Percentiles rank a stretch among this genome's conserved stretches.
Conservation (phyloP, 495 filamentous ascomycete genomes). For the Lasiosphaeria miniovina region DNA sequence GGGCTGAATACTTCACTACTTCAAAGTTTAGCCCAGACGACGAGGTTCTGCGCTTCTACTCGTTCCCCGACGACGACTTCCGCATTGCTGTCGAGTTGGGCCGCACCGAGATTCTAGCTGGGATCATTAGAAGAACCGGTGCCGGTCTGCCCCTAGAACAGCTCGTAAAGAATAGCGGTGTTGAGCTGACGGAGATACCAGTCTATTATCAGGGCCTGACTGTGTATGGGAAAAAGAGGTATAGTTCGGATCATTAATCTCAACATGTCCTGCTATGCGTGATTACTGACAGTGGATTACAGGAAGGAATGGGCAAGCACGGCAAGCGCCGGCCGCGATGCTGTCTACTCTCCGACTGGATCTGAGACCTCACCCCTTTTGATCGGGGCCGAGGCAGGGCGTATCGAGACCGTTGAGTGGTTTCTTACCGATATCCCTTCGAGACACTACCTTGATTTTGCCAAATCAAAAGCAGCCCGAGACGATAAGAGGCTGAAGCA, state of each 20-base stretch:
- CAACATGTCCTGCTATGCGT: neutral
- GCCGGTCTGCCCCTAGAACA: slow-evolving; percentile 63
- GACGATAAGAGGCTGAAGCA: slow-evolving; percentile 55
- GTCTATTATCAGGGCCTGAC: slow-evolving; percentile 61
- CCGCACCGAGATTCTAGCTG: slow-evolving; percentile 38
- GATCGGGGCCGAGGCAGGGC: slow-evolving; percentile 53
- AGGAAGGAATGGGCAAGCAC: slow-evolving; percentile 55
- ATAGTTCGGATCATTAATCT: slow-evolving; percentile 29
- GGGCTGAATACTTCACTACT: slow-evolving; percentile 26
- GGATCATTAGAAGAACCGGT: slow-evolving; percentile 48
- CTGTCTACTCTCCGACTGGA: slow-evolving; percentile 22
- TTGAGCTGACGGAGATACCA: slow-evolving; percentile 57
- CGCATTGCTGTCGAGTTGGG: slow-evolving; percentile 28
- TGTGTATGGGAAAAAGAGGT: slow-evolving; percentile 62
- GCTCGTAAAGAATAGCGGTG: slow-evolving; percentile 56
- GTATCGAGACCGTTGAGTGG: slow-evolving; percentile 63
- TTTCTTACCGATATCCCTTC: slow-evolving; percentile 63
- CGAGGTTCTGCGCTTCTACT: slow-evolving; percentile 30
- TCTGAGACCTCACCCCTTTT: slow-evolving; percentile 53
- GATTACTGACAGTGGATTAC: slow-evolving; percentile 1
- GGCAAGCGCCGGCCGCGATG: slow-evolving; percentile 54
- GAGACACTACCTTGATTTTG: slow-evolving; percentile 61
- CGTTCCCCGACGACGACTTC: slow-evolving; percentile 33
- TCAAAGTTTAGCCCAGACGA: slow-evolving; percentile 26
- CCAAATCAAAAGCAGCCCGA: slow-evolving; percentile 48